Conservation (phyloP, 805 yeast species). For the Pichia ethanolica region DNA sequence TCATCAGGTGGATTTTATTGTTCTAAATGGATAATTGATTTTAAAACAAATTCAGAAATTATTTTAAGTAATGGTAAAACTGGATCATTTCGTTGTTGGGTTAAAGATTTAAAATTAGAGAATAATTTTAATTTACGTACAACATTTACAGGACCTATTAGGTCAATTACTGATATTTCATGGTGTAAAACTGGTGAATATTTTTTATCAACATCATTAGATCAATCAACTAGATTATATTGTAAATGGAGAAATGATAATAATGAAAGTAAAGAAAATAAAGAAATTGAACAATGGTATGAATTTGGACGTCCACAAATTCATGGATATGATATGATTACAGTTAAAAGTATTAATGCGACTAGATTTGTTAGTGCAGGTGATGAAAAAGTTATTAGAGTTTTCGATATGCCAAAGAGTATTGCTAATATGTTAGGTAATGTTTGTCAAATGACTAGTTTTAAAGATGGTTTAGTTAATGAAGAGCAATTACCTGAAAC, state of each 20-base stretch:
- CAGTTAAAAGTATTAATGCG: constrained; percentile 53
- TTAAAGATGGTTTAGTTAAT: constrained; percentile 8
- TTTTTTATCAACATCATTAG: constrained; percentile 72
- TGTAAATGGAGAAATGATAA: constrained; percentile 47
- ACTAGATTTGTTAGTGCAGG: constrained; percentile 84
- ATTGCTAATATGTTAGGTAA: constrained; percentile 55
- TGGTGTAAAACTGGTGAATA: constrained; percentile 69
- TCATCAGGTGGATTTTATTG: constrained; percentile 67
- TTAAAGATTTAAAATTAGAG: constrained; percentile 7
- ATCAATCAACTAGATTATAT: constrained; percentile 85
- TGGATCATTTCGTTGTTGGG: constrained; percentile 86
- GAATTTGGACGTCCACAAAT: constrained; percentile 97
- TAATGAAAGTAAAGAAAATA: not conserved
- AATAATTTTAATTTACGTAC: constrained; percentile 29
- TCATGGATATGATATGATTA: constrained; percentile 95
- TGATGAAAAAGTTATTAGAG: constrained; percentile 87
- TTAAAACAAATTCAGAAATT: constrained; percentile 30
- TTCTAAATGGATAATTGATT: constrained; percentile 56
- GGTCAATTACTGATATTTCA: constrained; percentile 65
- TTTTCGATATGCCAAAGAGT: constrained; percentile 80
- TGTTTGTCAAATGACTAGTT: constrained; percentile 22
- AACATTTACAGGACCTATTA: constrained; percentile 71
- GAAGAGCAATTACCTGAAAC: constrained; percentile 48
- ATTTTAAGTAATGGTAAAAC: constrained; percentile 84
- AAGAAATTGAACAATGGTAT: constrained; percentile 45